phyloP scores from a whole-genome alignment of 2,329 filamentous ascomycete species.

The Fusarium sp. region DNA sequence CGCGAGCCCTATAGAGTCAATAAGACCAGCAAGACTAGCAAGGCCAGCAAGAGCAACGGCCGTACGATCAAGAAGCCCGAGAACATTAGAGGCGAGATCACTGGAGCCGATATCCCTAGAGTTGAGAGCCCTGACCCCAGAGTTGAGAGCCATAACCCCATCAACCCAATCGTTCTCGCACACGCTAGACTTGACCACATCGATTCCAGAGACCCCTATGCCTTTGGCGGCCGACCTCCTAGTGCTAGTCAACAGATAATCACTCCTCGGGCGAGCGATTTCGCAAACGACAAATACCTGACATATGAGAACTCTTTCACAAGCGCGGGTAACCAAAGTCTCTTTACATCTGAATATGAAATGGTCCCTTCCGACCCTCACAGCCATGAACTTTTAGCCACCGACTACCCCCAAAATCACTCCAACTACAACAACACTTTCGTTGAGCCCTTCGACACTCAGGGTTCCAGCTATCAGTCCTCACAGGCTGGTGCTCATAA shows the following conservation, averaged over 20 bases:
- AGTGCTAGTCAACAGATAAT: not conserved
- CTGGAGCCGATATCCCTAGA: not conserved
- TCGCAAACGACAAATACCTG: not conserved
- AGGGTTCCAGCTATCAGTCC: not conserved
- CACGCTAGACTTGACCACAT: not conserved
- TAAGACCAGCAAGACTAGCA: not conserved
- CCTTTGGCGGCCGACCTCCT: not conserved
- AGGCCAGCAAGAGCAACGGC: not conserved
- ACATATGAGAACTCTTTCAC: not conserved
- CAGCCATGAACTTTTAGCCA: not conserved
- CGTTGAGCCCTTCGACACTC: not conserved
- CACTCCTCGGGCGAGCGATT: not conserved
- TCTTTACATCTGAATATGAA: not conserved
- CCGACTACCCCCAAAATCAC: not conserved
- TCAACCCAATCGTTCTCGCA: not conserved
- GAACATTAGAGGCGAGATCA: not conserved
- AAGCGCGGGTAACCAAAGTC: not conserved
- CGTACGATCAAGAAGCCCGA: not conserved
- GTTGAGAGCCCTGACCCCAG: not conserved
- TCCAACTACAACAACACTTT: not conserved
- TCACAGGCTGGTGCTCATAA: not conserved
- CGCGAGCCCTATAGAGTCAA: not conserved
- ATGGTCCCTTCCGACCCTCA: not conserved
- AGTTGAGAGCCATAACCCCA: not conserved
- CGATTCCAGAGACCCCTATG: not conserved